Evolutionary conservation across 2,329 filamentous ascomycete genomes (phyloP), one percentile per base, ranked within the genome.

Genomic region (Tolypocladium guangdongense): DNA sequence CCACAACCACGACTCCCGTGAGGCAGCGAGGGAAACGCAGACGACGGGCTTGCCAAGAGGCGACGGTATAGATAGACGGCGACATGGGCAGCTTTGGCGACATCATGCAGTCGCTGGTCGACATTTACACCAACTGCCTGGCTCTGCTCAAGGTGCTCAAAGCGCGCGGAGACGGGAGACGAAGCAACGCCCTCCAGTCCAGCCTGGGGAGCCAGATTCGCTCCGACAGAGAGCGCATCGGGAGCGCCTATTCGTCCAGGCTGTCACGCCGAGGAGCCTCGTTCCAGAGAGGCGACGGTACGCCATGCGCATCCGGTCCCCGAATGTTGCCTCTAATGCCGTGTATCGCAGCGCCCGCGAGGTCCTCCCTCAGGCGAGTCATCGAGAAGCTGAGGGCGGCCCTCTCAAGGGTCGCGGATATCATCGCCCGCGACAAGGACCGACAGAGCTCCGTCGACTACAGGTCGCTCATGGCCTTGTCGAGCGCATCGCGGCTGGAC

Each of bases 261-360:
- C 59, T 76, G 4, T 69, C 68, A 1, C 66, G 69, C 39, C 62
- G 68, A 49, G 77, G 76, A 10, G 64, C 62, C 38, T 65, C 63
- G 1, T 69, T 80, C 35, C 69, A 72, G 33, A 68, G 68, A 54
- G 77, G 78, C 20, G 78, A 80, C 62, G 68, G 76, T 78, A 62
- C 67, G 73, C 62, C 12, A 43, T 56, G 36, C 38, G 54, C 56
- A 53, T 52, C 41, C n/a, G 8, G 1, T 11, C 30, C 30, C 30
- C 30, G 30, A 8, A 30, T 30, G 30, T 16, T 7, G 18, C 11
- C 18, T 22, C n/a, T 20, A 45, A 14, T 5, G 54, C 62, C 55
- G 49, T 30, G 36, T 54, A 35, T 36, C 32, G 49, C 54, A 76
- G 74, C 63, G 51, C 60, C 62, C 27, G 69, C 73, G 5, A 66